Evolutionary conservation across 345 rosid species (phyloP), one percentile per base, ranked within the genome.

Genomic region (Sisymbrium altissimum): DNA sequence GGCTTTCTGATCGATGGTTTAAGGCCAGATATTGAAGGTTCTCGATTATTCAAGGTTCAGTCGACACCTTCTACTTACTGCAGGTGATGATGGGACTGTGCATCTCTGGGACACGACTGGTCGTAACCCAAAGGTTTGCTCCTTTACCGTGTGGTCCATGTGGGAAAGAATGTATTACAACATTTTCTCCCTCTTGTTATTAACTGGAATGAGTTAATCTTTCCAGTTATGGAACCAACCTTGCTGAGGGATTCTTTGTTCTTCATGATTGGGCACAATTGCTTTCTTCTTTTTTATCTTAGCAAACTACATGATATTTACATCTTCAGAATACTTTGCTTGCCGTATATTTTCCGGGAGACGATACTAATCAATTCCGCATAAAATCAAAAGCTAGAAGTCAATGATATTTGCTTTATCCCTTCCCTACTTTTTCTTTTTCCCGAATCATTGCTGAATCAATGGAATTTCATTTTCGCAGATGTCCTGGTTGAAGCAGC

Each of bases 51-150:
- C 99, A 23, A 81, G 93, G 79, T 80, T 81, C 64, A 90, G 96
- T 82, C 86, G 97, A 40, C 99, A 92, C 74, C 90, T 96, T 76
- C 82, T 96, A 83, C 91, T 86, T 54, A 90, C 98, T 72, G 96
- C 99, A 40, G 99, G 99, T 55, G 98, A 96, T 87, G 99, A 96
- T 81, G 99, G 99, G 11, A 87, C 99, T 54, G 83, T 89, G 30
- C 96, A 88, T 82, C 80, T 96, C 73, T 96, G 99, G 99, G 99
- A 96, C 71, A 86, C 96, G 19, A 92, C 96, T 76, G 92, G 97
- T 64, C 92, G 94, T 46, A 83, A 77, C 81, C 97, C 98, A 29
- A 96, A 96, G 99, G 98, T 96, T 40, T 66, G 54, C 53, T 38
- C 40, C 39, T 46, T 56, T 14, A 13, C 50, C 8, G 7, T 50